Conservation (phyloP, 805 yeast species). For the Ogataea minuta region DNA sequence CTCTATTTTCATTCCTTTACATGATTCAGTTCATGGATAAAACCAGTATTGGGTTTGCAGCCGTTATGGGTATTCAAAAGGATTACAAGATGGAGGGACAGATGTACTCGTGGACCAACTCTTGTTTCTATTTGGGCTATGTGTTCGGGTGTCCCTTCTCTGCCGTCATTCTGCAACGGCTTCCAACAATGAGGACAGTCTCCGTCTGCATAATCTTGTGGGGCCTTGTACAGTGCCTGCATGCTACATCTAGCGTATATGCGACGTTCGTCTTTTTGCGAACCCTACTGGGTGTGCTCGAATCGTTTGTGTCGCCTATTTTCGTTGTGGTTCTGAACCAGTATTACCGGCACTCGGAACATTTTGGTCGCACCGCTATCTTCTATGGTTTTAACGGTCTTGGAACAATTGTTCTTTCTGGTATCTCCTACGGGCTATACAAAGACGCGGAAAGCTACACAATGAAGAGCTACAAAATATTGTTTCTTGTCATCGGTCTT, state of each 20-base stretch:
- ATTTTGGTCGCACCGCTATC: constrained; percentile 40
- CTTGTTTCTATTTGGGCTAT: constrained; percentile 50
- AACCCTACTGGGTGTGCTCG: constrained; percentile 49
- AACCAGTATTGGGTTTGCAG: constrained; percentile 28
- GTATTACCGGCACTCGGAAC: constrained; percentile 47
- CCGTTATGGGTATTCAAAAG: constrained; percentile 44
- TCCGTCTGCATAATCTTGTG: constrained; percentile 37
- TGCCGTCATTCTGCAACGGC: constrained; percentile 40
- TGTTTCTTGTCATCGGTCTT: constrained; percentile 54
- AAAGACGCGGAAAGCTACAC: constrained; percentile 30
- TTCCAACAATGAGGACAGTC: constrained; percentile 41
- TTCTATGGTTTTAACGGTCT: constrained; percentile 39
- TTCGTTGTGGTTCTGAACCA: constrained; percentile 51
- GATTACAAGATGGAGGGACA: constrained; percentile 48
- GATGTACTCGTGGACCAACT: constrained; percentile 48
- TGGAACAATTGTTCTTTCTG: constrained; percentile 49
- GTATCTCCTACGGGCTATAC: constrained; percentile 32
- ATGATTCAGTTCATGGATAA: constrained; percentile 26
- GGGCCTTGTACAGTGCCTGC: constrained; percentile 43
- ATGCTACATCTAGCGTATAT: constrained; percentile 41
- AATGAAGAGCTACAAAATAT: constrained; percentile 46
- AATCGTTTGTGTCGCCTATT: constrained; percentile 55
- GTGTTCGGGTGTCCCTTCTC: constrained; percentile 42
- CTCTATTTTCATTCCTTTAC: constrained; percentile 21
- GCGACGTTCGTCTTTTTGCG: constrained; percentile 43